Percentiles rank a stretch among this genome's conserved stretches.
phyloP scores from a whole-genome alignment of 164 flowering plant genomes.

The Vitis vinifera region ASM3070453v1 NC_081806.1:2283001-2283500 shows the following conservation, averaged over 20 bases:
- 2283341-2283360: conserved; percentile 19
- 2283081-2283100: conserved; percentile 13
- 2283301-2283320: conserved; percentile 22
- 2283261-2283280: conserved; percentile 15
- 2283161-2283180: conserved; percentile 19
- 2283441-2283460: not conserved
- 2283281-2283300: conserved; percentile 17
- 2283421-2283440: conserved; percentile 24
- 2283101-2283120: not conserved
- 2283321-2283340: conserved; percentile 16
- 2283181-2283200: not conserved
- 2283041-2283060: conserved; percentile 25
- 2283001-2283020: conserved; percentile 31
- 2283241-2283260: conserved; percentile 5
- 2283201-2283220: conserved; percentile 19
- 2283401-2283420: conserved; percentile 34
- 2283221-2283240: conserved; percentile 10
- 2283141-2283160: conserved; percentile 13
- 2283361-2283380: conserved; percentile 33
- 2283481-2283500: too few relatives aligned
- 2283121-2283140: conserved; percentile 5
- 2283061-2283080: conserved; percentile 20
- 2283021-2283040: conserved; percentile 44
- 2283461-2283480: not conserved
- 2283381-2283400: conserved; percentile 30